Conservation (phyloP, 2,329 filamentous ascomycete species). For the Nigrospora sphaerica region DNA sequence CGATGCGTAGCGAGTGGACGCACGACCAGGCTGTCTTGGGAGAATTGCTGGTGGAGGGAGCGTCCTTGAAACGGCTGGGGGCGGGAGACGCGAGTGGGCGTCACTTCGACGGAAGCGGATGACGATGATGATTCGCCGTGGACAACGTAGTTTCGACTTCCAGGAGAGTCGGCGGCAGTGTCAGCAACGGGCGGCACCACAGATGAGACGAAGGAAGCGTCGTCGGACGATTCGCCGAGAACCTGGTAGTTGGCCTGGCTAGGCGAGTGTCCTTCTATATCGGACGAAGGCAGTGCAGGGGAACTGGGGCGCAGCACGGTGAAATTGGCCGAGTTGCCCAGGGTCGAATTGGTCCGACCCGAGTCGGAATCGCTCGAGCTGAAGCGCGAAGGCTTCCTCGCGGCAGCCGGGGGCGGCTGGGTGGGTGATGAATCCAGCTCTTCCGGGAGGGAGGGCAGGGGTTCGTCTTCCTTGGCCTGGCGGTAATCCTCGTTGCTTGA, state of each 20-base stretch:
- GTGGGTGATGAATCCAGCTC: conserved; percentile 10
- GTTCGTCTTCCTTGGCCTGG: conserved; percentile 23
- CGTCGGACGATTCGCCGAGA: conserved; percentile 41
- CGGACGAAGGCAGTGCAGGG: conserved; percentile 28
- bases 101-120: conserved; percentile 10
- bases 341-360: conserved; percentile 33
- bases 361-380: conserved; percentile 26
- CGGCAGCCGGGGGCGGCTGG: conserved; percentile 13
- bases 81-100: conserved; percentile 15
- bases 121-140: conserved; percentile 37
- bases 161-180: conserved; percentile 19
- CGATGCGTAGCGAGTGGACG: conserved; percentile 44
- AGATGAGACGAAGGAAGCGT: conserved; percentile 29
- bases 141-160: conserved; percentile 43
- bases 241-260: conserved; percentile 44
- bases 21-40: conserved; percentile 54
- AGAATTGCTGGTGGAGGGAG: conserved; percentile 39
- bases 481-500: conserved; percentile 31
- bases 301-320: conserved; percentile 44
- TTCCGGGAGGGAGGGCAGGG: conserved; percentile 23
- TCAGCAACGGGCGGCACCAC: conserved; percentile 24
- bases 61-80: conserved; percentile 26
- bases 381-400: conserved; percentile 27
- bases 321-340: conserved; percentile 44
- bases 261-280: conserved; percentile 33